These are phyloP conservation scores for Podaxis carcinomalis DNA, from an alignment of 768 basidiomycete genomes.

Conservation along the genomic window DNA sequence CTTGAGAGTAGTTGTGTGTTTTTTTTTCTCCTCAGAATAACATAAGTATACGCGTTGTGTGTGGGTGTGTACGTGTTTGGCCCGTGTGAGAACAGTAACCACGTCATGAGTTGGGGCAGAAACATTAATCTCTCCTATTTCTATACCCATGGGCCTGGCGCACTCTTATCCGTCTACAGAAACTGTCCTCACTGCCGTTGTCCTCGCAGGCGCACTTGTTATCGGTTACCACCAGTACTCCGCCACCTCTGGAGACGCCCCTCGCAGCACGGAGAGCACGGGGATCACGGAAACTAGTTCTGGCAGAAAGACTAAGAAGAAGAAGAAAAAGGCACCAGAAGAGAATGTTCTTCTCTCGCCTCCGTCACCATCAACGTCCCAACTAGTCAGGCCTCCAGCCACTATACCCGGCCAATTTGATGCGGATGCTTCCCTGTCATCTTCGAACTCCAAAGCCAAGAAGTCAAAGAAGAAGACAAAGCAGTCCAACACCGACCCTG, in stretches of 20 bases:
- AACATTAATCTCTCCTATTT: neutral
- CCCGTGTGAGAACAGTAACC: constrained; percentile 6
- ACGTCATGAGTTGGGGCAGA: neutral
- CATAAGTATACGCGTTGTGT: constrained; percentile 7
- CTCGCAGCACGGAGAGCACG: constrained; percentile 7
- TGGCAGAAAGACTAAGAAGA: constrained; percentile 35
- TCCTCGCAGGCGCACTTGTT: constrained; percentile 37
- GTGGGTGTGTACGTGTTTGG: constrained; percentile 7
- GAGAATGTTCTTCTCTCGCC: neutral
- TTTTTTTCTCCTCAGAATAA: neutral
- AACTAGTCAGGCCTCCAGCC: constrained; percentile 5
- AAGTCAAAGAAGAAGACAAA: constrained; percentile 12
- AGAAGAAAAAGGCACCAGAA: constrained; percentile 36
- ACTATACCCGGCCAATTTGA: constrained; percentile 10
- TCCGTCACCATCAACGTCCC: constrained; percentile 7
- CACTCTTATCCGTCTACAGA: constrained; percentile 32
- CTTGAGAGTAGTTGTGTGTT: neutral
- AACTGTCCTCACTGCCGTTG: constrained; percentile 29
- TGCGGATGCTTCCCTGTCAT: neutral
- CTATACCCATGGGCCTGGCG: constrained; percentile 33
- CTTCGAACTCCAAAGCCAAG: constrained; percentile 8
- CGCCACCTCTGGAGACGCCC: neutral
- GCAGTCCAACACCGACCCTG: neutral
- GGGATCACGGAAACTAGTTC: constrained; percentile 1
- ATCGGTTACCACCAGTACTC: constrained; percentile 31